Percentiles rank a stretch among this genome's conserved stretches.
Evolutionary conservation across 2,329 filamentous ascomycete species (phyloP).

Genomic region (Ophiostoma himal-ulmi): DNA sequence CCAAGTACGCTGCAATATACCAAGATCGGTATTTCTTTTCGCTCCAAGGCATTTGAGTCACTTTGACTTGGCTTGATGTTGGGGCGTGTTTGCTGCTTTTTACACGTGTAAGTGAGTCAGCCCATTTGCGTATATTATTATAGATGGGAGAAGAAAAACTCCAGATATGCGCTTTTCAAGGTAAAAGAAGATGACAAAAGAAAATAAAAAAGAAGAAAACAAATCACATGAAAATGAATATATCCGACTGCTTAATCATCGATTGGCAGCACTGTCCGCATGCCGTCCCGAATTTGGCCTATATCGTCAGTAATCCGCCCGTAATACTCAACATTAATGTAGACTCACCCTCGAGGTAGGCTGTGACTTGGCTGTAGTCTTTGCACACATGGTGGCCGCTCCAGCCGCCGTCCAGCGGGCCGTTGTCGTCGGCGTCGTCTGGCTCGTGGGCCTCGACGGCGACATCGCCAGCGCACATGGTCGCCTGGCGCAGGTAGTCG

Average conservation of each 20-base stretch:
- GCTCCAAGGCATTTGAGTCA: not conserved
- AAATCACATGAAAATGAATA: too few relatives aligned
- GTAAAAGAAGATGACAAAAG: not conserved
- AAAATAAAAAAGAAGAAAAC: not conserved
- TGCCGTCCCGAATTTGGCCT: slow-evolving; percentile 29
- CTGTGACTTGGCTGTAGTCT: slow-evolving; percentile 35
- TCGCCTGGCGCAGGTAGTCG: slow-evolving; percentile 38
- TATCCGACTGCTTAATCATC: slow-evolving; percentile 23
- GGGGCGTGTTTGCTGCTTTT: not conserved
- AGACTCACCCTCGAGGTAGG: slow-evolving; percentile 34
- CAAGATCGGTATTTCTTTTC: not conserved
- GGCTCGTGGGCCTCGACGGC: slow-evolving; percentile 36
- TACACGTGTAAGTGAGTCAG: not conserved
- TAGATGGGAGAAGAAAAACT: not conserved
- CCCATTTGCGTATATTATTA: not conserved
- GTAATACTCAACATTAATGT: not conserved
- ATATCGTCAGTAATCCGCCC: not conserved
- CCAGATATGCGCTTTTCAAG: not conserved
- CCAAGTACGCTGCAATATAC: not conserved
- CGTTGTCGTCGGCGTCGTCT: slow-evolving; percentile 37
- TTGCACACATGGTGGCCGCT: slow-evolving; percentile 40
- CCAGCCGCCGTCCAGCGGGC: slow-evolving; percentile 37
- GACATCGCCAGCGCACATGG: slow-evolving; percentile 38
- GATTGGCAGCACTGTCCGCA: slow-evolving; percentile 28
- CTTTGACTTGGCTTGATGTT: not conserved